These are phyloP conservation scores for Tricholoma flavovirens DNA, from an alignment of 768 basidiomycete genomes.

Conservation along the genomic window DNA sequence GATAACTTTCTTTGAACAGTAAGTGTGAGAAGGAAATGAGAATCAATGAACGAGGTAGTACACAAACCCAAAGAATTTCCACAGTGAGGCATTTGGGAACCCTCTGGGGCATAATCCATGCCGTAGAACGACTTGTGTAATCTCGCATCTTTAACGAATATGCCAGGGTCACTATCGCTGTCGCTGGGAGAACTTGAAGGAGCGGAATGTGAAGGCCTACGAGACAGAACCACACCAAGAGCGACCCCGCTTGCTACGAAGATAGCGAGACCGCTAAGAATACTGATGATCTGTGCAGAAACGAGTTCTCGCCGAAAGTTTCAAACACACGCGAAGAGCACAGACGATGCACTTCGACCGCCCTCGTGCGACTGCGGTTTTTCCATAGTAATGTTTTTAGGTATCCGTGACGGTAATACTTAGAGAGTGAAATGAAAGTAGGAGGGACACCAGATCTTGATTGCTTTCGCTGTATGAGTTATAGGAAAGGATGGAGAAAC, in stretches of 20 bases:
- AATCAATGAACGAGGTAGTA: neutral
- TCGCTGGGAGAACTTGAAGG: too few species aligned
- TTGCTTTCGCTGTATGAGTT: too few species aligned
- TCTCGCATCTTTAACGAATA: slow-evolving; percentile 60
- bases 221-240: slow-evolving; percentile 62
- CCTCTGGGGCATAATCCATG: slow-evolving; percentile 79
- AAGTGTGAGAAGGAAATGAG: slow-evolving; percentile 1
- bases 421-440: neutral
- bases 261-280: slow-evolving; percentile 38
- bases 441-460: neutral
- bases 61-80: slow-evolving; percentile 42
- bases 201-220: slow-evolving; percentile 27
- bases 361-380: slow-evolving; percentile 20
- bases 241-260: slow-evolving; percentile 50
- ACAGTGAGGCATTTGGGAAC: slow-evolving; percentile 63
- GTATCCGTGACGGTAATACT: neutral
- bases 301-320: too few species aligned
- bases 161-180: slow-evolving; percentile 52
- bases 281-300: slow-evolving; percentile 39
- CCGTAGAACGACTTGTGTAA: slow-evolving; percentile 78
- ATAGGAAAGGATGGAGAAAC: neutral
- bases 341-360: slow-evolving; percentile 58
- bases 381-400: slow-evolving; percentile 14
- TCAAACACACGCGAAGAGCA: slow-evolving; percentile 11
- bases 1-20: slow-evolving; percentile 47